These are phyloP conservation scores for Tricholoma sp. DNA, from an alignment of 768 basidiomycete genomes.

Conservation along the genomic window DNA sequence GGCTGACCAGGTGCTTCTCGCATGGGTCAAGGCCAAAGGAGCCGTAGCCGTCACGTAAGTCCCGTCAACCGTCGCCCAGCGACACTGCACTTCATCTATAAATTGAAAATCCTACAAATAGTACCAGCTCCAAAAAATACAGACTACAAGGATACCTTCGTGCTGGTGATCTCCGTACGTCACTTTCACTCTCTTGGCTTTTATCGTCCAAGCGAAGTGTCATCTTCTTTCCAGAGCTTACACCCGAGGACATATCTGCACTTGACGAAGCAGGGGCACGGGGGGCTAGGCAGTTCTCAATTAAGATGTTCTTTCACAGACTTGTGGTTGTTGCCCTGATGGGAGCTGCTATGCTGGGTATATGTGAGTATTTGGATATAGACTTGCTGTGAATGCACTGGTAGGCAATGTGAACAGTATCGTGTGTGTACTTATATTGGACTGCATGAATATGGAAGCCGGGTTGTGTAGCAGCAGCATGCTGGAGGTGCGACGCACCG, in stretches of 20 bases:
- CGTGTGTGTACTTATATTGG: neutral
- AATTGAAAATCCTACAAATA: constrained; percentile 16
- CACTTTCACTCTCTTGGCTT: neutral
- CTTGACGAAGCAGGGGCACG: constrained; percentile 54
- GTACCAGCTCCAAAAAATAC: constrained; percentile 60
- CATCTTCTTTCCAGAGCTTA: constrained; percentile 33
- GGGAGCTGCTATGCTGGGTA: constrained; percentile 17
- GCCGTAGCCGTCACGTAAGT: constrained; percentile 58
- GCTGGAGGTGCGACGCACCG: no score
- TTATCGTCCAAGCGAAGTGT: neutral
- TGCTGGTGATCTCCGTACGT: constrained; percentile 59
- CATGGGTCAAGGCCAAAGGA: constrained; percentile 69
- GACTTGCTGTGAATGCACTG: constrained; percentile 12
- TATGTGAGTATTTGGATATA: constrained; percentile 19
- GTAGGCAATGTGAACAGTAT: neutral
- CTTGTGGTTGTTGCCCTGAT: constrained; percentile 16
- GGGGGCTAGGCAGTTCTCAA: constrained; percentile 21
- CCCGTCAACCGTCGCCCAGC: neutral
- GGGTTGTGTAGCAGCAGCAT: neutral
- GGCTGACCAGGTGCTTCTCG: constrained; percentile 63
- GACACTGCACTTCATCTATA: neutral
- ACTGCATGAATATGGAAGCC: neutral
- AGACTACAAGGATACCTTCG: constrained; percentile 64
- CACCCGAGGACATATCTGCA: constrained; percentile 43
- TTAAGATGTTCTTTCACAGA: constrained; percentile 6